Evolutionary conservation across 2,329 filamentous ascomycete species (phyloP), one percentile per base, ranked within the genome.

Genomic region (Juglanconis oblonga): DNA sequence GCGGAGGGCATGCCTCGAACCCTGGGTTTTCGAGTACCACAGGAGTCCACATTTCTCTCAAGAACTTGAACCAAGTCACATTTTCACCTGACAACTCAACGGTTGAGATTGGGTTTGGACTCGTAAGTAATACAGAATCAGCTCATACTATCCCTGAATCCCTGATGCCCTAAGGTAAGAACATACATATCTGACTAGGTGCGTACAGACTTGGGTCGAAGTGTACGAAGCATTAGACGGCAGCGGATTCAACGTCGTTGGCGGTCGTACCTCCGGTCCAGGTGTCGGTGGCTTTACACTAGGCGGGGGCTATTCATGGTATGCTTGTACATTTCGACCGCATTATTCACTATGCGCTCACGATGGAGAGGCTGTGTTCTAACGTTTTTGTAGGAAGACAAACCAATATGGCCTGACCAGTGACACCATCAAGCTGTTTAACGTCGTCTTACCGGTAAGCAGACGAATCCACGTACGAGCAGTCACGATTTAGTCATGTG

Each of bases 231-330:
- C 54, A 4, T 55, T 71, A 2, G 63, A 67, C 1, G 53, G 57
- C 2, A 55, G 56, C 3, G 68, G 65, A 1, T 48, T 62, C n/a
- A 70, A 67, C n/a, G 65, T 70, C 4, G 67, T 69, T 1, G 69
- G 69, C 4, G 69, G 68, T 5, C 49, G 69, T 14, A 63, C 68
- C 5, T 52, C 60, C 1, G 68, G 68, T 7, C 67, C 68, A 0
- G 69, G 65, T 5, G 62, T 70, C 1, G 69, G 67, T 7, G 69
- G 69, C 1, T 64, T 69, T 36, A 69, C 64, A 1, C 60, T 70
- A 3, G 69, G 68, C 4, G 69, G 69, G 1, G 69, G 68, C 0
- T 70, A 60, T 51, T 69, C 68, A 0, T 70, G 68, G 68, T 68
- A 45, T 42, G 61, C 40, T 8, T 31, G 17, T 33, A 11, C 11